phyloP scores from a whole-genome alignment of 495 filamentous ascomycete species.

The Penicillium angulare region DNA sequence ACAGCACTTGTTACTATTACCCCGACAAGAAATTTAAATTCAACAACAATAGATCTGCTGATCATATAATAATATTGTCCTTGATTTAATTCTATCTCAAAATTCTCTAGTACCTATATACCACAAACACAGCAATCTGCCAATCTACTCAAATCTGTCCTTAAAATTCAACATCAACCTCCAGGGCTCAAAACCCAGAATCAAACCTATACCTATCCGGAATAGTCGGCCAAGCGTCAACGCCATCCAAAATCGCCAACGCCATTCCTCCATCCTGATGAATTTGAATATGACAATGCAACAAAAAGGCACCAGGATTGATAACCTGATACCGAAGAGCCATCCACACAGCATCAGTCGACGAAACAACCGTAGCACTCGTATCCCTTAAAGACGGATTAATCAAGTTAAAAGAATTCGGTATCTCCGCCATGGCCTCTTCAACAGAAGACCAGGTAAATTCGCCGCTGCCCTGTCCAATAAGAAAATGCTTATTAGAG shows the following conservation, averaged over 20 bases:
- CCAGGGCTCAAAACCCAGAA: constrained; percentile 21
- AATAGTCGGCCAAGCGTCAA: constrained; percentile 53
- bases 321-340: constrained; percentile 56
- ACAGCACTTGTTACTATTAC: no score
- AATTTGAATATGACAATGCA: constrained; percentile 62
- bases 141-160: neutral
- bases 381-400: constrained; percentile 54
- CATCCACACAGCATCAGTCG: constrained; percentile 44
- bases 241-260: constrained; percentile 54
- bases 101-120: no score
- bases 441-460: constrained; percentile 53
- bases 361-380: constrained; percentile 36
- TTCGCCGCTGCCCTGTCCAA: constrained; percentile 47
- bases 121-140: neutral
- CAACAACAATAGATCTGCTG: no score
- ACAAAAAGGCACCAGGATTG: constrained; percentile 56
- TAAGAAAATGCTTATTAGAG: constrained; percentile 56
- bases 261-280: constrained; percentile 59
- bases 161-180: no score
- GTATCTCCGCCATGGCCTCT: constrained; percentile 44
- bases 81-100: no score
- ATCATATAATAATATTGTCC: no score
- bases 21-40: no score
- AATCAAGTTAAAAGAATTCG: constrained; percentile 54
- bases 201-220: constrained; percentile 25